Evolutionary conservation across 2,329 filamentous ascomycete species (phyloP).

Genomic region (Huntiella omanensis): DNA sequence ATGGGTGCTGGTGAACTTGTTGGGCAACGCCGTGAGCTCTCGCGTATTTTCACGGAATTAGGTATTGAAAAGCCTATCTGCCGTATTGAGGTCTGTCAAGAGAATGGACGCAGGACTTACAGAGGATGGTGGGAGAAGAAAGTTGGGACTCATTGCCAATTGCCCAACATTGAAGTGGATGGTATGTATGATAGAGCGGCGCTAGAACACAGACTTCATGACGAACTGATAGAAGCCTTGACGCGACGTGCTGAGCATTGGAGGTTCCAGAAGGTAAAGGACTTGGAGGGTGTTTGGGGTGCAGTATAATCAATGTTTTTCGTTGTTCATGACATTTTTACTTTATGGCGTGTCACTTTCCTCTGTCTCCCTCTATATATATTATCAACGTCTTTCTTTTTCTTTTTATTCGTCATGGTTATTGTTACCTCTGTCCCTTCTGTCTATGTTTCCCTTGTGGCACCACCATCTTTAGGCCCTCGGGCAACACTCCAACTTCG

Average conservation of each 20-base stretch:
- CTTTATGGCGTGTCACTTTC: too few species aligned
- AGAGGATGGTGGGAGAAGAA: not conserved
- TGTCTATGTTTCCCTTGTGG: slow-evolving; percentile 28
- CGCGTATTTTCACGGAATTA: too few species aligned
- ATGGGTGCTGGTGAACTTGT: too few species aligned
- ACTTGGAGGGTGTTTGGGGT: not conserved
- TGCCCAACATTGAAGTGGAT: not conserved
- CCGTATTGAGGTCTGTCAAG: not conserved
- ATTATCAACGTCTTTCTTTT: slow-evolving; percentile 7
- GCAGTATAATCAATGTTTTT: too few species aligned
- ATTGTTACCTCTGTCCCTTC: slow-evolving; percentile 13
- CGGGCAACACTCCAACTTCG: slow-evolving; percentile 47
- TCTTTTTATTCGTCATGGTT: not conserved
- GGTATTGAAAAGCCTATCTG: too few species aligned
- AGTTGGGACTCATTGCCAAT: not conserved
- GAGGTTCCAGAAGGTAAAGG: not conserved
- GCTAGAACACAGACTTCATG: not conserved
- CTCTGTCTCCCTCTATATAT: too few species aligned
- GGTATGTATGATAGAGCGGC: not conserved
- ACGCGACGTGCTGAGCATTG: not conserved
- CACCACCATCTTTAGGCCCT: slow-evolving; percentile 29
- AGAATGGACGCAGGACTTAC: not conserved
- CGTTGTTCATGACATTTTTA: too few species aligned
- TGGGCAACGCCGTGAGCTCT: too few species aligned
- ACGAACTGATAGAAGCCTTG: not conserved